phyloP scores from a whole-genome alignment of 257 asterid species.

The Penstemon barbatus region DNA sequence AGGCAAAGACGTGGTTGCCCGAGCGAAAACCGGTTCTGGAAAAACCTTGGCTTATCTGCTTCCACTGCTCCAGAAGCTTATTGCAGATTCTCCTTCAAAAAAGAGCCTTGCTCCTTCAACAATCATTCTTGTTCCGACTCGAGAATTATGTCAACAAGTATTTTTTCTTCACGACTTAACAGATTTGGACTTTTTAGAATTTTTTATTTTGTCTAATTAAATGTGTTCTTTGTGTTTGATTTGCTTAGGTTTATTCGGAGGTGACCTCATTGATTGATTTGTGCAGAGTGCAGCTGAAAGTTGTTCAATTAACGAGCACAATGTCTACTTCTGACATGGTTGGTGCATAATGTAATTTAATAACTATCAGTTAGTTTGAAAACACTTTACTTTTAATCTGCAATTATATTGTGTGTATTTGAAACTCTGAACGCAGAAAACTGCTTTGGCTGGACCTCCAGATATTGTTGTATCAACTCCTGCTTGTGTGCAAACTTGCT shows the following conservation, averaged over 20 bases:
- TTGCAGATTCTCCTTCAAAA: slow-evolving; percentile 53
- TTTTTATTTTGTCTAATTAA: background rate
- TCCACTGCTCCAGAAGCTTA: slow-evolving; percentile 87
- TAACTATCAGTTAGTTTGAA: background rate
- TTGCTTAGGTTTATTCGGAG: slow-evolving; percentile 68
- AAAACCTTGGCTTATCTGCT: slow-evolving; percentile 88
- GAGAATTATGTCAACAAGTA: slow-evolving; percentile 93
- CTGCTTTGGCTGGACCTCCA: slow-evolving; percentile 76
- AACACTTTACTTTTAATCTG: background rate
- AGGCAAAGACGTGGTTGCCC: slow-evolving; percentile 96
- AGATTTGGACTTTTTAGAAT: background rate
- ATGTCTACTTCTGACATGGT: slow-evolving; percentile 83
- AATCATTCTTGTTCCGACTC: slow-evolving; percentile 81
- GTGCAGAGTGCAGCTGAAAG: slow-evolving; percentile 78
- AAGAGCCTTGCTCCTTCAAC: slow-evolving; percentile 63
- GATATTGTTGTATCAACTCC: slow-evolving; percentile 86
- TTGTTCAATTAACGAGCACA: slow-evolving; percentile 66
- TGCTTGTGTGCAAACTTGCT: slow-evolving; percentile 74
- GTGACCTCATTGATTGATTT: slow-evolving; percentile 63
- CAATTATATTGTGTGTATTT: background rate
- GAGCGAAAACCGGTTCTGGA: slow-evolving; percentile 99
- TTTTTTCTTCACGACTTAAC: background rate
- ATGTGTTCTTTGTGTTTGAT: slow-evolving; percentile 3
- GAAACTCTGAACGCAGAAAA: slow-evolving; percentile 48
- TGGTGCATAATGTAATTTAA: slow-evolving; percentile 31